Base-by-base conservation (phyloP, 2,329 filamentous ascomycete genomes). In the Neonectria sp. region DNA sequence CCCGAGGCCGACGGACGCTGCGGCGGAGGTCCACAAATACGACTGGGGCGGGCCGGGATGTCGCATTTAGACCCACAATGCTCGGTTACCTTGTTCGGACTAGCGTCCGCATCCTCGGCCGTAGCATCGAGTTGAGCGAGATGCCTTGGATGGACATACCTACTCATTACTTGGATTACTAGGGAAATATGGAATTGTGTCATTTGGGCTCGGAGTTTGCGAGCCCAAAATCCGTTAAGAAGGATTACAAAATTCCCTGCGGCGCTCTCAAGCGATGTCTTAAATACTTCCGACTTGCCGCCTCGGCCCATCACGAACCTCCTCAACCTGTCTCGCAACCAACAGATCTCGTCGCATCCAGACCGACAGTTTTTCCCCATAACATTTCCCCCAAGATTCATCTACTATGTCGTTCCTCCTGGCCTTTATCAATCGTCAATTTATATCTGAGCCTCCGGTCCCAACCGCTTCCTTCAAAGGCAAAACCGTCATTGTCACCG, bases 11-110 rank as follows among this genome's bases (percentile, higher is more conserved):
- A 12, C 27, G 29, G 49, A 24, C 24, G 27, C 25, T 9, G 40
- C 17, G 17, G n/a, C 40, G 40, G 40, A 6, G 40, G 17, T 17
- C 15, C 45, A 13, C 31, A 24, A 35, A 24, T 21, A 35, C 6
- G 2, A 24, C 31, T 24, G 49, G 29, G n/a, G 12, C 29, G 12
- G 29, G 49, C 15, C 27, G 48, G 25, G 27, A 48, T 58, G 55
- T 48, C 25, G 55, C 55, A 33, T 5, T 1, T 12, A 3, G 51
- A 35, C n/a, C n/a, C 51, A 37, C 17, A 8, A 6, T 60, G 57
- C 57, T 60, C 57, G 57, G 57, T 60, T 60, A 60, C 57, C 40
- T 51, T 60, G 46, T 60, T 60, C 17, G 57, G 57, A 60, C 9
- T 60, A 52, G 57, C 31, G 15, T 4, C 21, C n/a, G 9, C 29